Evolutionary conservation across 1,284 basidiomycete species (phyloP).

Genomic region (Mycosarcoma mackinlayi): DNA sequence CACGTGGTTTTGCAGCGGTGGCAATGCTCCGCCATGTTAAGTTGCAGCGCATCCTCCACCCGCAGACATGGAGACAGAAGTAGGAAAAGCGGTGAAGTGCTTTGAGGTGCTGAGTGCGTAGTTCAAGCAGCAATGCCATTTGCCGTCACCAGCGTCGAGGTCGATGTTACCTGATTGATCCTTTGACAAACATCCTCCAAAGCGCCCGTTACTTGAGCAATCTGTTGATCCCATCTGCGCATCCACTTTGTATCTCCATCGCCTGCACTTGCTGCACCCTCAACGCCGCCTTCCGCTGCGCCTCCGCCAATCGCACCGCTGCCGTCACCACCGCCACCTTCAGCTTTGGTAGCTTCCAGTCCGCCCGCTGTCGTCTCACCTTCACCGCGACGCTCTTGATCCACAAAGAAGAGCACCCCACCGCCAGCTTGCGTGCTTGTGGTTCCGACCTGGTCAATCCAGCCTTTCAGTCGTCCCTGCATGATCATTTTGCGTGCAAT

Average conservation of each 20-base stretch:
- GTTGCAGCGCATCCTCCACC: no score
- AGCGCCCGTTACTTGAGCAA: constrained; percentile 40
- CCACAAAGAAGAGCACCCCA: constrained; percentile 89
- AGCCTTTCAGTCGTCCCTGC: constrained; percentile 87
- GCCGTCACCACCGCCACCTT: constrained; percentile 13
- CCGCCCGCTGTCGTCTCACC: constrained; percentile 47
- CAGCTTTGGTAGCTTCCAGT: constrained; percentile 29
- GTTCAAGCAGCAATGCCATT: constrained; percentile 3
- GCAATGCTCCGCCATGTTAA: no score
- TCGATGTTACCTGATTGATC: constrained; percentile 32
- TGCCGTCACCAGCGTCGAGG: neutral
- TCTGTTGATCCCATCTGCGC: constrained; percentile 52
- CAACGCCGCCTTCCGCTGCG: constrained; percentile 9
- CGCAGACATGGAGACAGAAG: no score
- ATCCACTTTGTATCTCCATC: constrained; percentile 45
- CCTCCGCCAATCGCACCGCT: constrained; percentile 7
- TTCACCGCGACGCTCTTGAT: constrained; percentile 68
- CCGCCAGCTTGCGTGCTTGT: constrained; percentile 4
- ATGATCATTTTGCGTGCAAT: constrained; percentile 97
- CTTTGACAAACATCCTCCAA: constrained; percentile 52
- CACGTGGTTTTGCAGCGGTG: no score
- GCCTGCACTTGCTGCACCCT: constrained; percentile 13
- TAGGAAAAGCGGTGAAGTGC: neutral
- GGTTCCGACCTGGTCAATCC: constrained; percentile 85
- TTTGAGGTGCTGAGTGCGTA: no score